phyloP scores from a whole-genome alignment of 768 basidiomycete genomes.

The Cystoderma amianthinum region DNA sequence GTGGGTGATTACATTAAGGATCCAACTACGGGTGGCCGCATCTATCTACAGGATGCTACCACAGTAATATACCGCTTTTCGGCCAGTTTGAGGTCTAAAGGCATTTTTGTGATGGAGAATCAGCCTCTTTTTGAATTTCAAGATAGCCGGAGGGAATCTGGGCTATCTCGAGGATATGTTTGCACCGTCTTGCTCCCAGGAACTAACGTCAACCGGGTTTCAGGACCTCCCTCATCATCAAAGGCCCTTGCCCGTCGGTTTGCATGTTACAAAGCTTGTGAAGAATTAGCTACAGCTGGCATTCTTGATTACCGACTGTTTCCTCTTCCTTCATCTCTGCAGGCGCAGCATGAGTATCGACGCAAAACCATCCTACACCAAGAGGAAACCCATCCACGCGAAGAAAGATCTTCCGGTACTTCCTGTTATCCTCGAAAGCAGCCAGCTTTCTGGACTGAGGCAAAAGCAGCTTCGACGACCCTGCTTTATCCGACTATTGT shows the following conservation, averaged over 20 bases:
- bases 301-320: conserved; percentile 46
- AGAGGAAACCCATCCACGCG: conserved; percentile 10
- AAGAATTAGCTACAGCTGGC: conserved; percentile 39
- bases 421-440: conserved; percentile 49
- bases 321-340: conserved; percentile 20
- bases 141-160: conserved; percentile 21
- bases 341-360: conserved; percentile 11
- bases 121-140: conserved; percentile 33
- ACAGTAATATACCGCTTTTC: conserved; percentile 49
- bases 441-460: conserved; percentile 64
- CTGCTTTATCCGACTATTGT: conserved; percentile 56
- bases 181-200: conserved; percentile 46
- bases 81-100: conserved; percentile 11
- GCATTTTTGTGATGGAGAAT: conserved; percentile 7
- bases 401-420: conserved; percentile 30
- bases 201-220: conserved; percentile 29
- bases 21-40: conserved; percentile 52
- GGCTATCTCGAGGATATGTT: neutral
- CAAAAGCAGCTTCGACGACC: conserved; percentile 14
- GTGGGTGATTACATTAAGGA: conserved; percentile 41
- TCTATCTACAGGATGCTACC: conserved; percentile 54
- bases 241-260: conserved; percentile 48
- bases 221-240: conserved; percentile 37
- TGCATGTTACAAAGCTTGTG: conserved; percentile 53
- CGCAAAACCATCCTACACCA: conserved; percentile 5